Evolutionary conservation across 768 basidiomycete species (phyloP).

Genomic region (Neoboletus brunneissimus): DNA sequence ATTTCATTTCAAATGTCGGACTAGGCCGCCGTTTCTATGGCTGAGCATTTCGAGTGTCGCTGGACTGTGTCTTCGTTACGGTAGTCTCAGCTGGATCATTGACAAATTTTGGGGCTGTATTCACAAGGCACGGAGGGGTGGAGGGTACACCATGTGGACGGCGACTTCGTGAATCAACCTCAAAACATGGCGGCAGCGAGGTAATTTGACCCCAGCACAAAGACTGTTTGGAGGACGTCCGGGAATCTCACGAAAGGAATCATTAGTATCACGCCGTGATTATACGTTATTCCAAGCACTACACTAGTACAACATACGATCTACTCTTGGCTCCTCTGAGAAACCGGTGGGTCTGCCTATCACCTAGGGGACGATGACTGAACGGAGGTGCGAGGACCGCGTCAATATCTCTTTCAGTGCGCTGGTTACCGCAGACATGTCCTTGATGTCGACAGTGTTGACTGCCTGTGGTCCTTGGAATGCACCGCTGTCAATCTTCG

Average conservation of each 20-base stretch:
- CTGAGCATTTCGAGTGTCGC: neutral
- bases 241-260: neutral
- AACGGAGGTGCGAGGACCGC: conserved; percentile 29
- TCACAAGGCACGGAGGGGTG: too few relatives aligned
- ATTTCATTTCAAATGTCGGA: neutral
- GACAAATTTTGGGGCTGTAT: neutral
- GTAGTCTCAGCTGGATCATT: too few relatives aligned
- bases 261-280: neutral
- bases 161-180: neutral
- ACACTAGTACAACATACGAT: neutral
- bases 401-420: conserved; percentile 27
- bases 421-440: conserved; percentile 17
- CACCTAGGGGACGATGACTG: conserved; percentile 26
- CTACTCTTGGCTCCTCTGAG: too few relatives aligned
- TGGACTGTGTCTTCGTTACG: neutral
- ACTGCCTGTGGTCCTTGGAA: conserved; percentile 29
- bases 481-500: conserved; percentile 30
- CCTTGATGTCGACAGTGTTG: conserved; percentile 18
- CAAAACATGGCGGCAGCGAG: neutral
- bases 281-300: neutral
- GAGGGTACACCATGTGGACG: too few relatives aligned
- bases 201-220: too few relatives aligned
- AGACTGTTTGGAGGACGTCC: neutral
- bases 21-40: neutral
- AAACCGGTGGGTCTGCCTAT: neutral